Base-by-base conservation (phyloP, 1,284 basidiomycete species). In the Tilletia horrida region DNA sequence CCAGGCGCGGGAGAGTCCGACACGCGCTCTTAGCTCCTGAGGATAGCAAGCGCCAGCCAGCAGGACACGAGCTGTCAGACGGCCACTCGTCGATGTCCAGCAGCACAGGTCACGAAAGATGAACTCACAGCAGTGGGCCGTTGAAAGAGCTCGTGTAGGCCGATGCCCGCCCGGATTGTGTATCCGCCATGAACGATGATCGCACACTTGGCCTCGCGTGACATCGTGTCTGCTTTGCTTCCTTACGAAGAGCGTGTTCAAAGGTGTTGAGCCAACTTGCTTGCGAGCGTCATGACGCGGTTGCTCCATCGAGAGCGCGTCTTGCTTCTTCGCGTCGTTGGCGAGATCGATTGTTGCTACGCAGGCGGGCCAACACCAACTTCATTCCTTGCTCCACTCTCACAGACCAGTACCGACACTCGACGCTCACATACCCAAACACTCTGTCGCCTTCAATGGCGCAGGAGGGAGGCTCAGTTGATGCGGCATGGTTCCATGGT, bases 101-200 rank as follows among this genome's bases (percentile, higher is more conserved):
- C 47, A 48, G 47, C 47, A n/a, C 43, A 45, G 47, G 42, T 71
- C 71, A 44, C 70, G 67, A 31, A 69, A 68, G 1, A 69, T 66
- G 66, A 64, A 86, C 88, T 75, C 79, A 64, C 63, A 66, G 92
- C 84, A 27, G 87, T 83, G 16, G 92, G 91, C 8, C 86, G 85
- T 72, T 86, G 89, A 61, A 94, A 84, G 23, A 93, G 86, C 69
- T 94, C 92, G 73, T 89, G 85, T 16, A 94, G 85, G 52, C 92
- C 92, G 44, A 90, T 84, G 7, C 90, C 90, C 55, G 90, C 91
- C 43, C 89, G 87, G 66, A 93, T 83, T 62, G 85, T 82, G 9
- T 90, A 85, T 48, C 88, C 86, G 13, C 89, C 90, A 82, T 93
- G 91, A 79, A 94, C 87, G 81, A 93, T 85, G 70, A 93, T 86